Conservation (phyloP, 2,329 filamentous ascomycete genomes). For the Aurifilum marmelostoma region DNA sequence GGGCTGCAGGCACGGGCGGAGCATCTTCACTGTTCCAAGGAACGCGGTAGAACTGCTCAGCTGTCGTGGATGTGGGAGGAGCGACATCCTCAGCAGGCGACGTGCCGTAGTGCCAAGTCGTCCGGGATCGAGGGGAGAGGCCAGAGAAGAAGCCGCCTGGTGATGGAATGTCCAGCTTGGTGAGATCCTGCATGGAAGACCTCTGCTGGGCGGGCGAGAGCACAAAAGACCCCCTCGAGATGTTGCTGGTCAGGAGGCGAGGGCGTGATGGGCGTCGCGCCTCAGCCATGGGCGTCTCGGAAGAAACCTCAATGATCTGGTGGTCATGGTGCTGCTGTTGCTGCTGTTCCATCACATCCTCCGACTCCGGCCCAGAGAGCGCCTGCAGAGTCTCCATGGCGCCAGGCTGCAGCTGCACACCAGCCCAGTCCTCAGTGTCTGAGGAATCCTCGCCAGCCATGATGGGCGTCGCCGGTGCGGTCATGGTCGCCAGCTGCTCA, state of each 20-base stretch:
- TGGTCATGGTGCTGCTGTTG: slow-evolving; percentile 39
- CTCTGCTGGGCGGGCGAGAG: slow-evolving; percentile 55
- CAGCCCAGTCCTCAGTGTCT: slow-evolving; percentile 68
- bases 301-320: slow-evolving; percentile 56
- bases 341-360: slow-evolving; percentile 64
- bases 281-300: slow-evolving; percentile 49
- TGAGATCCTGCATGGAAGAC: slow-evolving; percentile 69
- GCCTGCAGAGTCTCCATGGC: slow-evolving; percentile 81
- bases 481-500: slow-evolving; percentile 82
- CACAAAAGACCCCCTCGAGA: slow-evolving; percentile 37
- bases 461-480: slow-evolving; percentile 83
- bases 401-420: slow-evolving; percentile 75
- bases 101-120: slow-evolving; percentile 73
- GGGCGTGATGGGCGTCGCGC: slow-evolving; percentile 57
- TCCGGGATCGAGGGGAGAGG: slow-evolving; percentile 72
- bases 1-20: slow-evolving; percentile 38
- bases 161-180: slow-evolving; percentile 84
- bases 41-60: slow-evolving; percentile 85
- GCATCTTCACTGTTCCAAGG: slow-evolving; percentile 66
- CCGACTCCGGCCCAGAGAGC: slow-evolving; percentile 60
- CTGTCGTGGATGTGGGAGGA: slow-evolving; percentile 84
- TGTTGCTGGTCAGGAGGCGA: slow-evolving; percentile 51
- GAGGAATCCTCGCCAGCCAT: slow-evolving; percentile 60
- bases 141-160: slow-evolving; percentile 91
- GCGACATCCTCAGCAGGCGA: slow-evolving; percentile 54